Conservation (phyloP, 139 green algal species). For the Coelastrella sp. region DNA sequence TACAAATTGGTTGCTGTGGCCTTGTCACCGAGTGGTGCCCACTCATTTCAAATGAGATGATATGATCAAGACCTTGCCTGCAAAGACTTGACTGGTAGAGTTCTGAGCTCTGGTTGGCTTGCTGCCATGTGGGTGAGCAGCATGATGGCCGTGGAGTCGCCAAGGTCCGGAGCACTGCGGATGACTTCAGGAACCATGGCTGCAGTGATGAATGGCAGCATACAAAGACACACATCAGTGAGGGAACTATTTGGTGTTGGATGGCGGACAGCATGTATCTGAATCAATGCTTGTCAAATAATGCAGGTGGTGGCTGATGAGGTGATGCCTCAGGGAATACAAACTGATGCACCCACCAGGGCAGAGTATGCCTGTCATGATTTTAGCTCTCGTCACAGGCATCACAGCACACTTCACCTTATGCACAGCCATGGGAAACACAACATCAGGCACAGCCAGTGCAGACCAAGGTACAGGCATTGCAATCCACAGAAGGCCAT, state of each 20-base stretch:
- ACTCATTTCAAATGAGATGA: too few relatives aligned
- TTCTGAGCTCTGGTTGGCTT: slow-evolving; percentile 67
- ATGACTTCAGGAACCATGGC: slow-evolving; percentile 60
- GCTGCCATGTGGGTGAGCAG: slow-evolving; percentile 72
- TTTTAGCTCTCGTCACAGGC: slow-evolving; percentile 53
- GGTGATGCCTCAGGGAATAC: slow-evolving; percentile 85
- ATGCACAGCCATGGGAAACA: too few relatives aligned
- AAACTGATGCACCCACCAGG: slow-evolving; percentile 72
- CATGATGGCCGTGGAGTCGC: slow-evolving; percentile 54
- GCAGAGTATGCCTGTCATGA: slow-evolving; percentile 31
- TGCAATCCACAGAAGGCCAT: too few relatives aligned
- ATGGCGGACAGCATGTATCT: too few relatives aligned
- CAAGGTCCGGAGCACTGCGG: not conserved
- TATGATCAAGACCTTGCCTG: slow-evolving; percentile 50
- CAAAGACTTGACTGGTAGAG: slow-evolving; percentile 63
- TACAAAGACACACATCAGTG: too few relatives aligned
- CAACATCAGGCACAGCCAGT: too few relatives aligned
- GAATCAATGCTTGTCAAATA: too few relatives aligned
- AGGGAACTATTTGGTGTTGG: too few relatives aligned
- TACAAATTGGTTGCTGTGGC: too few relatives aligned
- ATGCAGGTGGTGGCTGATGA: not conserved
- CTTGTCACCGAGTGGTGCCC: too few relatives aligned
- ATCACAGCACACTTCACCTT: slow-evolving; percentile 1
- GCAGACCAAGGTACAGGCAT: too few relatives aligned
- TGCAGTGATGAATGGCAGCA: too few relatives aligned